A percentile compares a stretch with the other conserved stretches of the same genome.
These are phyloP conservation scores for Pistacia atlantica DNA, from an alignment of 345 rosid genomes.

Conservation along the genomic window DNA sequence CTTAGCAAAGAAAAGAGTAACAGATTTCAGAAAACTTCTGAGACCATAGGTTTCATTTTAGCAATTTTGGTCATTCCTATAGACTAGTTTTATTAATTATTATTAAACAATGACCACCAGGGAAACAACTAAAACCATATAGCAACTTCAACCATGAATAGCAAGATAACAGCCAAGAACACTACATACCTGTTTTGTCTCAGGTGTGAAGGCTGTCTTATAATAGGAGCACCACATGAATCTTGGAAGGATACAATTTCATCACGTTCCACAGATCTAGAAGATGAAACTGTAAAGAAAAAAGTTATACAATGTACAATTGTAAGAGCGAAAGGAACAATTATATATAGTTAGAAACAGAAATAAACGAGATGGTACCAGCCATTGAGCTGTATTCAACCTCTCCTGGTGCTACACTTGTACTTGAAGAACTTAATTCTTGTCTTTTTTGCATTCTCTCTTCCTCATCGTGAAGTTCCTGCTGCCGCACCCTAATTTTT, in stretches of 20 bases:
- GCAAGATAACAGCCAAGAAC: background rate
- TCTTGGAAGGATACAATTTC: slow-evolving; percentile 54
- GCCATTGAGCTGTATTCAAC: slow-evolving; percentile 52
- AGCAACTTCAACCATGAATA: background rate
- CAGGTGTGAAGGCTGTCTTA: slow-evolving; percentile 47
- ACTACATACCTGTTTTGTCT: slow-evolving; percentile 62
- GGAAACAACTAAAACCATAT: background rate
- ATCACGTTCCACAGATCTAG: slow-evolving; percentile 44
- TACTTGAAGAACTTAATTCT: slow-evolving; percentile 67
- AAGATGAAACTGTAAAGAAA: slow-evolving; percentile 48
- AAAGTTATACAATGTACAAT: background rate
- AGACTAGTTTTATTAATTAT: background rate
- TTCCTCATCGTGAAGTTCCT: slow-evolving; percentile 88
- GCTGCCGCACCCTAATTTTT: slow-evolving; percentile 82
- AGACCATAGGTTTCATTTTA: background rate
- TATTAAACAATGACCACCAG: background rate
- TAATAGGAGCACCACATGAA: slow-evolving; percentile 34
- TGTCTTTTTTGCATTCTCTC: slow-evolving; percentile 79
- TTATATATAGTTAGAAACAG: slow-evolving; percentile 3
- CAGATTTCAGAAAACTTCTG: background rate
- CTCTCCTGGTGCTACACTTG: slow-evolving; percentile 49
- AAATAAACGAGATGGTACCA: slow-evolving; percentile 38
- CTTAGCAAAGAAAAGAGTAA: background rate
- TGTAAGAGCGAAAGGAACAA: background rate
- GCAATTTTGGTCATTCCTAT: background rate